Base-by-base conservation (phyloP, 2,329 filamentous ascomycete species). In the Berkeleyomyces basicola region DNA sequence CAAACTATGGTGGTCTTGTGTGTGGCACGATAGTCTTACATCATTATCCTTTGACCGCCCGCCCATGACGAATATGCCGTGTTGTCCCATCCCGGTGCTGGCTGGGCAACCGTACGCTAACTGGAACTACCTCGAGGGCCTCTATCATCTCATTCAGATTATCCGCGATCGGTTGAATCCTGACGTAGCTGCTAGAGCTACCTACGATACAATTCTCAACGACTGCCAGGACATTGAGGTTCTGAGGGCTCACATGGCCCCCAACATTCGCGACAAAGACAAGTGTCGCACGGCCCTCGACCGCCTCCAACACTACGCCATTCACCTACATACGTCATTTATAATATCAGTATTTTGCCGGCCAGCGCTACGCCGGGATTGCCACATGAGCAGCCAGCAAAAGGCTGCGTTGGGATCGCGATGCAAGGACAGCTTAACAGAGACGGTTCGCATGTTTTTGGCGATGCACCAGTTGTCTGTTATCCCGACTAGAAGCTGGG, bases 381-480 rank as follows among this genome's bases (percentile, higher is more conserved):
- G 76, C 66, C 72, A 74, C 7, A 75, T 85, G 47, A 76, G 77
- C 3, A 68, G 74, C 0, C 68, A 74, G 0, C 81, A 86, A 67
- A 83, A 82, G 67, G 75, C 75, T 53, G 71, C 76, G 0, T 73
- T 86, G 0, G 79, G 80, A 1, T 77, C 80, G 37, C 78, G 78
- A 63, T 86, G 83, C 74, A 84, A 83, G 69, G 72, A 74, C 14
- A 85, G 84, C 68, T 73, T 86, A 36, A 81, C 81, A 4, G 82
- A 85, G 69, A 85, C 82, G 10, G 82, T 86, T 9, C 78, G 81
- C 47, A 86, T 85, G 82, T 86, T 85, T 68, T 73, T 86, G 31
- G 81, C 82, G 14, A 86, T 86, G 83, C 82, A 86, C 70, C 82
- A 84, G 66, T 73, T 86, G 39, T 85, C 82, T 1, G 80, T 83